Evolutionary conservation across 1,284 basidiomycete genomes (phyloP).

Genomic region (Golubevia sp.): DNA sequence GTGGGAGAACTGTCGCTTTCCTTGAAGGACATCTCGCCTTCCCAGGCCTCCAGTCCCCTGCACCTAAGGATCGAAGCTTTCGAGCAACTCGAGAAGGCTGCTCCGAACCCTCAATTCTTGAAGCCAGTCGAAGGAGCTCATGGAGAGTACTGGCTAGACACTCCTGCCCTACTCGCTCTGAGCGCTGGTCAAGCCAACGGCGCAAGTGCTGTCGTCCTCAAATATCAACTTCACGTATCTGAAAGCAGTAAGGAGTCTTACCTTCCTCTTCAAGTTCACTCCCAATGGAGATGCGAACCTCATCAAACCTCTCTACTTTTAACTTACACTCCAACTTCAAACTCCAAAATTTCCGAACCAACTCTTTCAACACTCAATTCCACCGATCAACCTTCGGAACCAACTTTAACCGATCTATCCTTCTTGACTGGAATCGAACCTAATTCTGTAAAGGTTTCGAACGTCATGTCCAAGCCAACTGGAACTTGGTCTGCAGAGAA

Average conservation of each 20-base stretch:
- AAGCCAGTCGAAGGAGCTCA: conserved; percentile 10
- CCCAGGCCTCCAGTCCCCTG: conserved; percentile 12
- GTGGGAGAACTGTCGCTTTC: conserved; percentile 47
- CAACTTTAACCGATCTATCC: conserved; percentile 14
- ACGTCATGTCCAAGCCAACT: conserved; percentile 39
- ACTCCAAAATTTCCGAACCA: background rate
- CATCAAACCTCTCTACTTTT: conserved; percentile 52
- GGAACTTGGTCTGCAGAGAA: conserved; percentile 32
- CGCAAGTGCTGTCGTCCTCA: conserved; percentile 32
- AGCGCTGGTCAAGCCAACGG: conserved; percentile 17
- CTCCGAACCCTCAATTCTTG: conserved; percentile 42
- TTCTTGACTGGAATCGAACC: conserved; percentile 28
- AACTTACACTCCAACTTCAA: conserved; percentile 33
- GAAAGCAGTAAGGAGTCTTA: conserved; percentile 16
- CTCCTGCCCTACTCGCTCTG: conserved; percentile 28
- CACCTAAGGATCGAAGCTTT: conserved; percentile 38
- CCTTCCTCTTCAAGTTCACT: conserved; percentile 39
- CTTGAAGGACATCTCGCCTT: conserved; percentile 8
- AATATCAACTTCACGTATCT: conserved; percentile 46
- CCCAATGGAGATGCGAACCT: conserved; percentile 53
- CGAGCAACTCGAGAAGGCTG: conserved; percentile 44
- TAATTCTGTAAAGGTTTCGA: conserved; percentile 14
- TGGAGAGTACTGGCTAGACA: conserved; percentile 39
- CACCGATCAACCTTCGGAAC: too few relatives aligned
- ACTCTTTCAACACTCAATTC: background rate